Percentiles rank a stretch among this genome's conserved stretches.
Evolutionary conservation across 352 stramenopile genomes (phyloP).

Genomic region (Globisporangium paddicum): DNA sequence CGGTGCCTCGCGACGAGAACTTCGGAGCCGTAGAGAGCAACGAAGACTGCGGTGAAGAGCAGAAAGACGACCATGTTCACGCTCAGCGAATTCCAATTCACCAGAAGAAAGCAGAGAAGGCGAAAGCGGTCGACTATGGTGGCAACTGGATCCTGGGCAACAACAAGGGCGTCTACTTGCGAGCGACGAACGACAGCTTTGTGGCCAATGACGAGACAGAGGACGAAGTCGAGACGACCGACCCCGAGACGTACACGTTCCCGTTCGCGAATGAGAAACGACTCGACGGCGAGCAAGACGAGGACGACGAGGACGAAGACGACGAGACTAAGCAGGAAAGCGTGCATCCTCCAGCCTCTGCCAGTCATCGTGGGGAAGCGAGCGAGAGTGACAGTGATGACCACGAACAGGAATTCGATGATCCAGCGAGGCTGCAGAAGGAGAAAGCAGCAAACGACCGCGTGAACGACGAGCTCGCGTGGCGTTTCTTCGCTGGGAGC

Average conservation of each 20-base stretch:
- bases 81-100: neutral
- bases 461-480: conserved; percentile 57
- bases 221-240: conserved; percentile 41
- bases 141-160: conserved; percentile 81
- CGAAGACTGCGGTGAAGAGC: conserved; percentile 18
- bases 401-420: conserved; percentile 27
- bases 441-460: conserved; percentile 35
- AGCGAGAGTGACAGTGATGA: neutral
- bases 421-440: conserved; percentile 21
- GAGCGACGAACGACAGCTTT: conserved; percentile 68
- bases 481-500: conserved; percentile 77
- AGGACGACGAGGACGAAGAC: neutral
- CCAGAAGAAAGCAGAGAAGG: neutral
- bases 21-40: conserved; percentile 12
- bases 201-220: conserved; percentile 58
- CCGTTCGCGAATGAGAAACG: conserved; percentile 33
- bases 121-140: conserved; percentile 31
- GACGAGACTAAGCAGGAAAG: conserved; percentile 1
- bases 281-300: conserved; percentile 10
- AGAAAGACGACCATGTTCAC: neutral
- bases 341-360: neutral
- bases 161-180: conserved; percentile 69
- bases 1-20: conserved; percentile 60
- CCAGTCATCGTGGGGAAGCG: neutral
- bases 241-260: conserved; percentile 36